Evolutionary conservation across 768 basidiomycete species (phyloP), one percentile per base, ranked within the genome.

Genomic region (Hygrocybe punicea): DNA sequence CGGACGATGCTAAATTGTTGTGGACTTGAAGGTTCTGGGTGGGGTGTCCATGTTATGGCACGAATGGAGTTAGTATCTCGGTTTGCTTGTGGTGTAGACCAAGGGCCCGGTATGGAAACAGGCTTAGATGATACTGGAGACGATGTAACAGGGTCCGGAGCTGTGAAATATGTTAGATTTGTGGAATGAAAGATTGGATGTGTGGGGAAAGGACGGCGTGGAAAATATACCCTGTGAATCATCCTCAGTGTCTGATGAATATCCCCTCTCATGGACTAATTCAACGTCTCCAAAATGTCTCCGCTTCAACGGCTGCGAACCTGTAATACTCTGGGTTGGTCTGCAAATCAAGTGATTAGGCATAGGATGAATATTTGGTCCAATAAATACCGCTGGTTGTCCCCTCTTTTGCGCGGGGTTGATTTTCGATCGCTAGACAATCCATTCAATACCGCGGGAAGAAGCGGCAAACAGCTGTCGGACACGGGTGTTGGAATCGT

Each of bases 241-340:
- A 13, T 61, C 60, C 25, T 68, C 67, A 2, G 58, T 68, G 40
- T 65, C 63, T 11, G 62, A 69, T 6, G 67, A 67, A 21, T 19
- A 33, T 50, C 25, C 21, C 17, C 5, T 19, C 46, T 47, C n/a
- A 25, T 19, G 3, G 13, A 14, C 33, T 1, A 48, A 24, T 17
- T 29, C 14, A n/a, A 36, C 19, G 29, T 16, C 34, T 25, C 4
- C 29, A 23, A 24, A 34, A 17, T 25, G 23, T 25, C 29, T 50
- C 21, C 45, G 36, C 17, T 35, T 35, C 11, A 39, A 36, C 9
- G 51, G 34, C 36, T 16, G 45, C 11, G 17, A 23, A 7, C 13
- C 45, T 42, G n/a, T n/a, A n/a, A n/a, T n/a, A n/a, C n/a, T n/a
- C n/a, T n/a, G n/a, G n/a, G n/a, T n/a, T n/a, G n/a, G n/a, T n/a